Conservation (phyloP, 2,329 filamentous ascomycete genomes). For the Colletotrichum tropicale region DNA sequence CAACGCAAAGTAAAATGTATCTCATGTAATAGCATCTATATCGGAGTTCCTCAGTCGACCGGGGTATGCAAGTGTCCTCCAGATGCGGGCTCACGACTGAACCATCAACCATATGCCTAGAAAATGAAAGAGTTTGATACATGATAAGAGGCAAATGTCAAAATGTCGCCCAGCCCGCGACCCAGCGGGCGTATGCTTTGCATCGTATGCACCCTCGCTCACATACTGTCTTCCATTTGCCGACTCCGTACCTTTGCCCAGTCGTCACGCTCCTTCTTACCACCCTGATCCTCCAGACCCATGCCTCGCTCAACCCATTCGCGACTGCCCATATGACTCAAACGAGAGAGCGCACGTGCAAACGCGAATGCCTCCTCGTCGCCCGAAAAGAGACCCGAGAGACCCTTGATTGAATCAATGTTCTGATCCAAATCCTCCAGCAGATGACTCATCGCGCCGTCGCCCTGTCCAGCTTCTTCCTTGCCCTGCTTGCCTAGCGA, state of each 20-base stretch:
- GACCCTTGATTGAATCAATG: constrained; percentile 80
- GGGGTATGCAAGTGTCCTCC: constrained; percentile 10
- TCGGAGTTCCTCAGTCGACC: neutral
- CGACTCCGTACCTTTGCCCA: constrained; percentile 70
- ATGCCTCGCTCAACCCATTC: constrained; percentile 92
- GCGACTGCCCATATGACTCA: constrained; percentile 91
- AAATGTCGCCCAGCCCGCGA: neutral
- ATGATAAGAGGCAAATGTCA: neutral
- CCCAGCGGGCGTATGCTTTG: neutral
- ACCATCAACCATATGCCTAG: neutral
- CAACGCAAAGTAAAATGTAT: neutral
- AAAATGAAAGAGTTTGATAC: neutral
- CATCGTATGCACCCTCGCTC: constrained; percentile 21
- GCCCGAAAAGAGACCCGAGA: constrained; percentile 83
- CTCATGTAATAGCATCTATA: neutral
- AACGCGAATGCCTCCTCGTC: constrained; percentile 98
- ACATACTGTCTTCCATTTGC: constrained; percentile 74
- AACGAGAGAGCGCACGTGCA: constrained; percentile 80
- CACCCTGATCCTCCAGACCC: constrained; percentile 68
- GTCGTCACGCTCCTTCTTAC: constrained; percentile 67
- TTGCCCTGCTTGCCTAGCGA: constrained; percentile 48
- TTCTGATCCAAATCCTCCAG: constrained; percentile 90
- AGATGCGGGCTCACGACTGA: neutral
- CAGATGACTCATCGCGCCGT: constrained; percentile 76
- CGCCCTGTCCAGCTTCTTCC: constrained; percentile 42